Base-by-base conservation (phyloP, 495 filamentous ascomycete genomes). In the Beverwykella pulmonaria region DNA sequence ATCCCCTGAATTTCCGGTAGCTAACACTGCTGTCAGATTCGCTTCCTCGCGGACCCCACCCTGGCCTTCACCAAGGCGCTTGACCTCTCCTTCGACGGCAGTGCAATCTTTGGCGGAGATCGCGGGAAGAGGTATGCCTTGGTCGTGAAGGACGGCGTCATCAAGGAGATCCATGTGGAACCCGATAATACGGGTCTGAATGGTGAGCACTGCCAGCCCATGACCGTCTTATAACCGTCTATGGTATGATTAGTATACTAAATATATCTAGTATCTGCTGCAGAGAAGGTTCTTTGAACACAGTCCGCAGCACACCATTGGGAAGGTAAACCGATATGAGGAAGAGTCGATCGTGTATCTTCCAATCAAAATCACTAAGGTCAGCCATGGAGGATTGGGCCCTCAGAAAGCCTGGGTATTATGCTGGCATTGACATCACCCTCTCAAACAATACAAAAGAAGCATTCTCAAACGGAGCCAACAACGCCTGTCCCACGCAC, bases 81-180 rank as follows among this genome's bases (percentile, higher is more conserved):
- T 10, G 92, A 95, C 65, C 82, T 98, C 39, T 81, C 82, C 58
- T 97, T 96, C 74, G 93, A 97, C 67, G 88, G 86, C 47, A 79
- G 83, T 19, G 80, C 90, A 30, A 89, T 97, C 78, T 97, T 98
- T 74, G 94, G 93, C 47, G 88, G 88, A 67, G 79, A 84, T 60
- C 86, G 94, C 61, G 88, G 87, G 79, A 97, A 95, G 90, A 83
- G 94, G 54, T 98, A 96, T 75, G 90, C 90, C 26, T 81, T 97
- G 53, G 67, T 77, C 1, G 56, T 77, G 19, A 74, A 80, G 50
- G 73, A 77, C 48, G 79, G 79, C 19, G 76, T 73, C 47, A 76
- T 80, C 26, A 75, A 78, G 53, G 72, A 74, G 62, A 77, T 71
- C 14, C 67, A 78, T 56, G 77, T 97, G 46, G 94, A 98, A 82